Evolutionary conservation across 345 rosid species (phyloP).

Genomic region (Lepidium africanum): DNA sequence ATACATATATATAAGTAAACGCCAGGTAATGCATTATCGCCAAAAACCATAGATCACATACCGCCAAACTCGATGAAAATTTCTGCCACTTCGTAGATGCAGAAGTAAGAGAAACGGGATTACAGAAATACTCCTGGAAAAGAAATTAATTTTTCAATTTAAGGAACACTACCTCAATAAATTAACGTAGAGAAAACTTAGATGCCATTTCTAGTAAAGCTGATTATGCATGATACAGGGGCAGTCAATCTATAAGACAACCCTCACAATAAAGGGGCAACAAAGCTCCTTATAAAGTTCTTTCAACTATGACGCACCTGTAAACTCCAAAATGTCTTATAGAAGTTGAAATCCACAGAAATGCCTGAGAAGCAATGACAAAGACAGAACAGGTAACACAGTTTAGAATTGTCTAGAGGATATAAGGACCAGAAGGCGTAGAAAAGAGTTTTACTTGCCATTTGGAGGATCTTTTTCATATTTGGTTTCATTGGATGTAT

Average conservation of each 20-base stretch:
- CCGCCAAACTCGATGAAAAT: conserved; percentile 74
- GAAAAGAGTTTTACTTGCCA: conserved; percentile 35
- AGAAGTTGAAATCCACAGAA: conserved; percentile 91
- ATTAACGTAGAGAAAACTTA: not conserved
- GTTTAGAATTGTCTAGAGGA: not conserved
- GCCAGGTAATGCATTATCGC: not conserved
- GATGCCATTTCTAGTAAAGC: conserved; percentile 1
- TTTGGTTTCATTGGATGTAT: conserved; percentile 92
- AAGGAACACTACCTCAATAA: not conserved
- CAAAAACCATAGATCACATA: conserved; percentile 23
- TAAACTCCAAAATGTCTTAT: conserved; percentile 94
- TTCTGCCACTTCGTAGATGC: conserved; percentile 90
- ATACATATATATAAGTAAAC: not conserved
- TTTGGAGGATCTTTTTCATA: conserved; percentile 87
- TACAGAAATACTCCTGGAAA: conserved; percentile 83
- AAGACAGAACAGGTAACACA: not conserved
- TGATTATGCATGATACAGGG: not conserved
- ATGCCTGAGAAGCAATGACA: conserved; percentile 47
- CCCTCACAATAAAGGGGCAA: not conserved
- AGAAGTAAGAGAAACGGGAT: conserved; percentile 66
- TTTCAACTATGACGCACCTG: conserved; percentile 45
- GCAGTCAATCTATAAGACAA: not conserved
- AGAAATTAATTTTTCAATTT: not conserved
- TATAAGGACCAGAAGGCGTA: not conserved
- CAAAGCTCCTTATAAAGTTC: conserved; percentile 9